These are phyloP conservation scores for Podaxis sp. DNA, from an alignment of 768 basidiomycete species.

Conservation along the genomic window DNA sequence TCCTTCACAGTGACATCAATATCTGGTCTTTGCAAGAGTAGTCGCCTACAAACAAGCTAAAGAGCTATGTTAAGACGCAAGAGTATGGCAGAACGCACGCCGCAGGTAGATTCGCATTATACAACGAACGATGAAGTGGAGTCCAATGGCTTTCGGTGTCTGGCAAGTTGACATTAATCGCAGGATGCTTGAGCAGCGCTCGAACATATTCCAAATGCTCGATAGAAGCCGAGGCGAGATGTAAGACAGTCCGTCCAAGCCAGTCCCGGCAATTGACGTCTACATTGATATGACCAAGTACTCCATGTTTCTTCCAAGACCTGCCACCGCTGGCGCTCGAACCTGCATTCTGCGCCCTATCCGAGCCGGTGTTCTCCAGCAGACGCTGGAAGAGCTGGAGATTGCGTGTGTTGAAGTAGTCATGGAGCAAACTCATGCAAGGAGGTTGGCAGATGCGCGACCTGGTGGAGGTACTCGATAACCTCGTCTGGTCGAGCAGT, in stretches of 20 bases:
- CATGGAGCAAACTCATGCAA: conserved; percentile 84
- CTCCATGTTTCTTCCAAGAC: conserved; percentile 54
- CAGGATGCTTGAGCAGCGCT: conserved; percentile 71
- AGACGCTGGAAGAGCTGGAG: conserved; percentile 76
- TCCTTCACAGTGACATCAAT: conserved; percentile 76
- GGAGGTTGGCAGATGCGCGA: neutral
- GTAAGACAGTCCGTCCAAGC: conserved; percentile 76
- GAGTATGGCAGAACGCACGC: conserved; percentile 43
- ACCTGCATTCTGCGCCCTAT: conserved; percentile 31
- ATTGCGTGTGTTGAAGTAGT: conserved; percentile 65
- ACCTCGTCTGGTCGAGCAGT: conserved; percentile 5
- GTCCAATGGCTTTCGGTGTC: conserved; percentile 92
- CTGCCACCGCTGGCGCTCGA: conserved; percentile 50
- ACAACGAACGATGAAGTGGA: conserved; percentile 84
- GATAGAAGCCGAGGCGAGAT: conserved; percentile 69
- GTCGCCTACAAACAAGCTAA: conserved; percentile 14
- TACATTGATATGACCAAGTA: conserved; percentile 32
- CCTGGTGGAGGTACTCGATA: neutral
- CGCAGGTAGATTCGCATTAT: conserved; percentile 70
- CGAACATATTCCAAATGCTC: conserved; percentile 78
- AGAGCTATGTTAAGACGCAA: conserved; percentile 1
- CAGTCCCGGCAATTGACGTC: conserved; percentile 75
- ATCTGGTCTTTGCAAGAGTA: conserved; percentile 74
- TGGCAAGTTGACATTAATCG: conserved; percentile 72
- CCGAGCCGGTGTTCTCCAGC: conserved; percentile 47